Base-by-base conservation (phyloP, 192 early-diverging fungal species). In the Bifiguratus adelaidae region DNA sequence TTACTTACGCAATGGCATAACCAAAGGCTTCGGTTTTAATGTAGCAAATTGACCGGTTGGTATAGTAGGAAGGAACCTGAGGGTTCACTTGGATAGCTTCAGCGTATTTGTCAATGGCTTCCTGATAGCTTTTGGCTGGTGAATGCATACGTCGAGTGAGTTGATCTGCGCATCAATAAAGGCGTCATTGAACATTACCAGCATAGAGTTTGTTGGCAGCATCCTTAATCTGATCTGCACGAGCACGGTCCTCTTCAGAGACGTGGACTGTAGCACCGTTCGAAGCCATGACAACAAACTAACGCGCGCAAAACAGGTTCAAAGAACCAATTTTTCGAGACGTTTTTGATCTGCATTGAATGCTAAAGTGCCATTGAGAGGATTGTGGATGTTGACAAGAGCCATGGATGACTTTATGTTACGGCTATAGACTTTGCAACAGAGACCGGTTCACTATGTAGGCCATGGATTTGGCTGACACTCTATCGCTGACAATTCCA, bases 1-100 rank as follows among this genome's bases (percentile, higher is more conserved):
- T n/a, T n/a, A 48, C 61, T 32, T 70, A 75, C 47, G 70, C 56
- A 50, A 80, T 75, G 29, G 83, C 86, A 43, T 75, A 80, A 1
- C 88, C 92, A 63, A 92, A 95, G 42, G 84, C 81, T 60, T 97
- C 94, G 6, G 80, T 65, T 32, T 78, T 73, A 21, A 91, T 75
- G 64, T 93, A 83, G 27, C 86, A 87, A 44, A 95, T 83, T 13
- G 91, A 87, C 20, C 96, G 78, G 63, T 99, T 99, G 16, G 92
- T 75, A 52, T 90, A 95, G 66, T 84, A 92, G 7, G 83, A 83
- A 3, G 90, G 75, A 0, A 88, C 81, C 21, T 81, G 77, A 13
- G 92, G 83, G 60, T 95, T 83, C 30, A 77, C 54, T 34, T 78
- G 73, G 40, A 99, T 94, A 2, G 93, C 93, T 52, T 77, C 69